Evolutionary conservation across 257 asterid species (phyloP).

Genomic region (Jasminum sambac): DNA sequence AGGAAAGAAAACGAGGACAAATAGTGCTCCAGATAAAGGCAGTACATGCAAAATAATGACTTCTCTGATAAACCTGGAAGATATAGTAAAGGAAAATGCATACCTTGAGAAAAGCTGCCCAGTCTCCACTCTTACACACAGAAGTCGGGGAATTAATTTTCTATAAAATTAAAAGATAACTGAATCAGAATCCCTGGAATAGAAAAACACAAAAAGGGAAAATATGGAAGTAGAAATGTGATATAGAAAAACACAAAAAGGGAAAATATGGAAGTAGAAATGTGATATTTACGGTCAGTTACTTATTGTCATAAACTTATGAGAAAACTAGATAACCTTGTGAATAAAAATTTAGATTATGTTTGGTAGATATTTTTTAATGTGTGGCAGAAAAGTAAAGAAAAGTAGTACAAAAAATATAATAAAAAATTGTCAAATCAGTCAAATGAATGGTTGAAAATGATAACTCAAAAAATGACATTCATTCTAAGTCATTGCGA

Average conservation of each 20-base stretch:
- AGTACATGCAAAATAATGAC: background rate
- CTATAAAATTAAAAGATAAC: slow-evolving; percentile 41
- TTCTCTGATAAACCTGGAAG: background rate
- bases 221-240: slow-evolving; percentile 16
- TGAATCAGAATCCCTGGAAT: slow-evolving; percentile 23
- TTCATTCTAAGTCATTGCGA: too few relatives aligned
- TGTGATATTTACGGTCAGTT: background rate
- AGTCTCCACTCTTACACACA: slow-evolving; percentile 70
- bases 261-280: slow-evolving; percentile 18
- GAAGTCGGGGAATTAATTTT: slow-evolving; percentile 95
- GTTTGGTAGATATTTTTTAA: too few relatives aligned
- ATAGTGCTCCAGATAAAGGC: background rate
- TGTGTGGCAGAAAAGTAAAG: too few relatives aligned
- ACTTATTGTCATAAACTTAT: background rate
- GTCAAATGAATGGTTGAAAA: too few relatives aligned
- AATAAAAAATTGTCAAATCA: too few relatives aligned
- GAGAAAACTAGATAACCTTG: background rate
- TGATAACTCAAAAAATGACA: too few relatives aligned
- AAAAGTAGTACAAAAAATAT: too few relatives aligned
- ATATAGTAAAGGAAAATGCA: slow-evolving; percentile 19
- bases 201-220: slow-evolving; percentile 16
- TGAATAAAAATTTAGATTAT: background rate
- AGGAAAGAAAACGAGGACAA: slow-evolving; percentile 7
- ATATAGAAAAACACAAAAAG: slow-evolving; percentile 11
- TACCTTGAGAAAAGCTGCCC: slow-evolving; percentile 97